A percentile compares a stretch with the other conserved stretches of the same genome.
phyloP scores from a whole-genome alignment of 1,139 yeast species.

The Scheffersomyces quercinus region DNA sequence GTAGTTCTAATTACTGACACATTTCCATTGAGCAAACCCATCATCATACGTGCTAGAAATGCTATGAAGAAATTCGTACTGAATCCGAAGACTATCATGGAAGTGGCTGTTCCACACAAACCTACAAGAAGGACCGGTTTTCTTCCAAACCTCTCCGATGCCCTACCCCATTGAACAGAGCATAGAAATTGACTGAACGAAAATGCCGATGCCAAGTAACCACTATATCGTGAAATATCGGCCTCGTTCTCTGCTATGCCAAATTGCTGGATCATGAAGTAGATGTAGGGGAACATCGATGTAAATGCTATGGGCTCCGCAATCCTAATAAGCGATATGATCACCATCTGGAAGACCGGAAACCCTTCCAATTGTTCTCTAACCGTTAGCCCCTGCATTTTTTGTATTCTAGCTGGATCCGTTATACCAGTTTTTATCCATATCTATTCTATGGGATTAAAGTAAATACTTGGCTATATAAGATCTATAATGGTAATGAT shows the following conservation, averaged over 20 bases:
- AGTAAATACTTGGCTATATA: too few relatives aligned
- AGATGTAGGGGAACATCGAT: constrained; percentile 40
- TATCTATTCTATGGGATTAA: too few relatives aligned
- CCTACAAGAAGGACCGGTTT: constrained; percentile 35
- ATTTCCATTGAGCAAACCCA: constrained; percentile 39
- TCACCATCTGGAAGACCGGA: constrained; percentile 37
- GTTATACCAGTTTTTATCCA: too few relatives aligned
- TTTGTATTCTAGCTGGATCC: neutral
- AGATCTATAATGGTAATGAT: too few relatives aligned
- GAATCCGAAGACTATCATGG: constrained; percentile 35
- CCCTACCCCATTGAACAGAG: constrained; percentile 39
- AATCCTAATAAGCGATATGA: constrained; percentile 33
- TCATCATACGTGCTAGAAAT: constrained; percentile 29
- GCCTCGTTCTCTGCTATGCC: constrained; percentile 32
- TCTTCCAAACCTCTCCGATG: constrained; percentile 34
- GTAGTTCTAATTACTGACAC: constrained; percentile 38
- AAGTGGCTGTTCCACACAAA: constrained; percentile 30
- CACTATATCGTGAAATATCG: constrained; percentile 38
- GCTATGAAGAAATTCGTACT: constrained; percentile 35
- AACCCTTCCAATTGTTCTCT: constrained; percentile 28
- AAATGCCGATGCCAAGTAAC: constrained; percentile 38
- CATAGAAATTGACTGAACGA: constrained; percentile 38
- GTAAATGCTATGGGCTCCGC: constrained; percentile 42
- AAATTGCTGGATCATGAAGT: constrained; percentile 42
- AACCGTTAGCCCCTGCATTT: neutral